Percentiles rank a stretch among this genome's conserved stretches.
Evolutionary conservation across 1,284 basidiomycete genomes (phyloP).

Genomic region (Cerioporus squamosus): DNA sequence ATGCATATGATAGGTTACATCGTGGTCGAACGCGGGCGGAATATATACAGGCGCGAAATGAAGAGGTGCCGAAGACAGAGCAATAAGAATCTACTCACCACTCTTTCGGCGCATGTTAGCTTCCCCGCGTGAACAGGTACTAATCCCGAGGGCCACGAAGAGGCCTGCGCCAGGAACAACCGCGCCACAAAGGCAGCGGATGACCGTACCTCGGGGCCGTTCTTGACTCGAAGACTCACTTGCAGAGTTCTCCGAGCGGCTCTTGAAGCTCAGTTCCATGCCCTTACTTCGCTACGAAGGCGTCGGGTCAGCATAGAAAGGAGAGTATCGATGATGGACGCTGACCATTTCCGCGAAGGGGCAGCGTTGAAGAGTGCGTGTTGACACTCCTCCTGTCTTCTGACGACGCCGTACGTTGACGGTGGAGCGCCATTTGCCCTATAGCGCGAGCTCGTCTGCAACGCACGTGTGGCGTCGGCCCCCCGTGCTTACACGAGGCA

Average conservation of each 20-base stretch:
- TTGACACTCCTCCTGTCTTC: no score
- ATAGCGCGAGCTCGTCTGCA: no score
- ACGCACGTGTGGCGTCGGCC: no score
- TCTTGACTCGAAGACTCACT: background rate
- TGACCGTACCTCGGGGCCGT: conserved; percentile 14
- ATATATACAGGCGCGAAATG: no score
- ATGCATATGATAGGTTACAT: no score
- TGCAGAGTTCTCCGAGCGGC: background rate
- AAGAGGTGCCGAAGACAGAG: no score
- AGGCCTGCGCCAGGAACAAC: conserved; percentile 16
- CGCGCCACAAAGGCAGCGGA: background rate
- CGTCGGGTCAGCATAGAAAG: background rate
- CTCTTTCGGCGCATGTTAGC: conserved; percentile 14
- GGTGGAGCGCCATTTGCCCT: no score
- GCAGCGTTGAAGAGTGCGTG: no score
- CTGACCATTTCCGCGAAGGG: no score
- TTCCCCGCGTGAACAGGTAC: conserved; percentile 11
- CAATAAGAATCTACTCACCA: background rate
- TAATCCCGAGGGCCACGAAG: conserved; percentile 17
- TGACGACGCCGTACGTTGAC: no score
- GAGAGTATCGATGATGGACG: background rate
- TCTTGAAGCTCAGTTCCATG: background rate
- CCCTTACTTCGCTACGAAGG: background rate
- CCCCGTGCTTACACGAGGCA: no score
- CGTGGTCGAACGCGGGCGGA: no score